Conservation (phyloP, 2,329 filamentous ascomycete genomes). For the Tolypocladium ovalisporum region DNA sequence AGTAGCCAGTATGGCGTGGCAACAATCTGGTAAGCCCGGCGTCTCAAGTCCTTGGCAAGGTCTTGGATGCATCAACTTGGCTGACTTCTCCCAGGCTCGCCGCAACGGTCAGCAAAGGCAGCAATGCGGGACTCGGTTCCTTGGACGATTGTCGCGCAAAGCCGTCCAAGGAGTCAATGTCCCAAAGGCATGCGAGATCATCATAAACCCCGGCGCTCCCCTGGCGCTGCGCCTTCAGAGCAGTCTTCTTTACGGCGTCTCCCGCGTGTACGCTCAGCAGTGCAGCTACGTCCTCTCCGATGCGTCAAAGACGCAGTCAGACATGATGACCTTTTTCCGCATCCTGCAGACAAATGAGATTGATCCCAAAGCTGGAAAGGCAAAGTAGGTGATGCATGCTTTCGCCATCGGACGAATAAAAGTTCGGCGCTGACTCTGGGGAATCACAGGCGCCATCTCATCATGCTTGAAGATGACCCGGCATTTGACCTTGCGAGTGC, state of each 20-base stretch:
- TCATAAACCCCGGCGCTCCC: conserved; percentile 69
- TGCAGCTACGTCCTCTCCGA: conserved; percentile 78
- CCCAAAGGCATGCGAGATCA: conserved; percentile 76
- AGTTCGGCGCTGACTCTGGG: conserved; percentile 6
- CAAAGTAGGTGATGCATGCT: conserved; percentile 49
- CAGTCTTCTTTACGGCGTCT: conserved; percentile 76
- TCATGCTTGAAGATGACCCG: conserved; percentile 74
- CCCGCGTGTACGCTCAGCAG: conserved; percentile 78
- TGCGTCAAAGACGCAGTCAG: conserved; percentile 61
- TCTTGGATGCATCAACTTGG: background rate
- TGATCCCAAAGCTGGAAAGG: conserved; percentile 60
- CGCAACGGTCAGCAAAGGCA: conserved; percentile 73
- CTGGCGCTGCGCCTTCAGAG: conserved; percentile 85
- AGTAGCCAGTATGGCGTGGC: conserved; percentile 84
- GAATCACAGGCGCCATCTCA: conserved; percentile 53
- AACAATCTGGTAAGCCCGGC: conserved; percentile 68
- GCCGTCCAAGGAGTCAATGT: conserved; percentile 84
- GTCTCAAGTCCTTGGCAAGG: background rate
- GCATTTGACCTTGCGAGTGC: conserved; percentile 42
- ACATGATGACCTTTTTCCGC: conserved; percentile 59
- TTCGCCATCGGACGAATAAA: conserved; percentile 6
- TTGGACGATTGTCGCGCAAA: conserved; percentile 70
- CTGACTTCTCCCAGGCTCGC: conserved; percentile 58
- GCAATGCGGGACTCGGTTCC: conserved; percentile 61
- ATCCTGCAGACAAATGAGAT: conserved; percentile 43